Evolutionary conservation across 2,329 filamentous ascomycete genomes (phyloP).

Genomic region (Xylaria sp.): DNA sequence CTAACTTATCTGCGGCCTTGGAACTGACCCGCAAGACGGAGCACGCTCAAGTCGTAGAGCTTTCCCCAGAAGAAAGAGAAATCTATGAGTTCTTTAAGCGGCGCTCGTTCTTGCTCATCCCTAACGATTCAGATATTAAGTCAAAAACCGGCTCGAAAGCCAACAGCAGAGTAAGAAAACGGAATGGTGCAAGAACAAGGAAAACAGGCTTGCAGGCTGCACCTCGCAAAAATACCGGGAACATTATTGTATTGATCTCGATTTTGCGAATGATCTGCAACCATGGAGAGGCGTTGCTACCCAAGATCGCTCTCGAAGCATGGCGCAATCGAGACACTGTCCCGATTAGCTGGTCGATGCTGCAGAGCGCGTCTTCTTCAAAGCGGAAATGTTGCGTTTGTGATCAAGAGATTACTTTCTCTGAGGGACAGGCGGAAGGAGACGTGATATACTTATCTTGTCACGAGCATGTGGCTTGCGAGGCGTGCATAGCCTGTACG

Average conservation of each 20-base stretch:
- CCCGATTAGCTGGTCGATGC: conserved; percentile 15
- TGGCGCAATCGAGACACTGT: conserved; percentile 22
- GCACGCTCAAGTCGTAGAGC: background rate
- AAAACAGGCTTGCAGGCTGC: background rate
- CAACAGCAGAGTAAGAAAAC: background rate
- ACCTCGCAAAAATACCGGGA: background rate
- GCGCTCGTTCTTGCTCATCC: background rate
- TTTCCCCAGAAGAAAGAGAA: background rate
- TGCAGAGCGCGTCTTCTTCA: background rate
- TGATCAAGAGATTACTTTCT: background rate
- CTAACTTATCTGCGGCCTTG: conserved; percentile 9
- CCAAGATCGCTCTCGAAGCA: conserved; percentile 24
- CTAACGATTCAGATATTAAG: background rate
- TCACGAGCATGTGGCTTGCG: background rate
- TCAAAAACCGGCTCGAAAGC: background rate
- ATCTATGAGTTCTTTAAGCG: conserved; percentile 13
- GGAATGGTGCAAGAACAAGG: background rate
- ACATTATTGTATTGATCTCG: conserved; percentile 36
- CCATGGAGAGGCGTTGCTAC: conserved; percentile 39
- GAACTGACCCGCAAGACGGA: conserved; percentile 29
- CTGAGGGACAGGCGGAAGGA: background rate
- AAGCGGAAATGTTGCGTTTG: background rate
- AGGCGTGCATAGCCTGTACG: background rate
- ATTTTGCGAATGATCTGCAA: conserved; percentile 41
- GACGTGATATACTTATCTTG: background rate